Base-by-base conservation (phyloP, 2,329 filamentous ascomycete species). In the Neurospora sp. region DNA sequence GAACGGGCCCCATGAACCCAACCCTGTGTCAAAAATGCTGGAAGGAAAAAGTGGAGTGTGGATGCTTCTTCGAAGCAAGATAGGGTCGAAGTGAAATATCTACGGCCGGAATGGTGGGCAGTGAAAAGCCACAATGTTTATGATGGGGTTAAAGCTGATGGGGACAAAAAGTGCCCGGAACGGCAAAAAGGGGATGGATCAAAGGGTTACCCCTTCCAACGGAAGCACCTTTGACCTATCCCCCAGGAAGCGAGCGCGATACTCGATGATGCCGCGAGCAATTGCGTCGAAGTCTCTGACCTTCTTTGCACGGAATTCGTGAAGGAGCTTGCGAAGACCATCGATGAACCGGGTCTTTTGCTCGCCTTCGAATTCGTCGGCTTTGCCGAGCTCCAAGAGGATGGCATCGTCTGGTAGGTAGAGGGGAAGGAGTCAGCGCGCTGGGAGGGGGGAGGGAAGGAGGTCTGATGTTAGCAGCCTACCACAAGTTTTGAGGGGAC, bases 361-460 rank as follows among this genome's bases (percentile, higher is more conserved):
- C 70, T 88, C 85, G 74, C 86, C 86, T 57, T 83, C 86, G 77
- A 88, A 89, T 73, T 88, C 88, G 72, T 89, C 88, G 65, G 87
- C 84, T 66, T 86, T 88, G 65, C 91, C 91, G 68, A 93, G 86
- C 74, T 91, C 88, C 70, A 91, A 84, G 73, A 93, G 87, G 73
- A 93, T 89, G 77, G 89, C 87, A 78, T 91, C 88, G 82, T 92
- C 91, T 93, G 80, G 72, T 78, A 74, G 74, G 76, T 69, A 73
- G 75, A 75, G 73, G 75, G 75, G 76, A 74, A 76, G 75, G 77
- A 77, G 84, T 87, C 83, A 86, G 84, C 82, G 52, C 52, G 79
- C 81, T 80, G 80, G 79, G 81, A 80, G 79, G 23, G 76, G 78
- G 79, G 78, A 75, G 15, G 67, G 62, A 69, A 69, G 66, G 40